Conservation (phyloP, 768 basidiomycete species). For the Hericium erinaceus region DNA sequence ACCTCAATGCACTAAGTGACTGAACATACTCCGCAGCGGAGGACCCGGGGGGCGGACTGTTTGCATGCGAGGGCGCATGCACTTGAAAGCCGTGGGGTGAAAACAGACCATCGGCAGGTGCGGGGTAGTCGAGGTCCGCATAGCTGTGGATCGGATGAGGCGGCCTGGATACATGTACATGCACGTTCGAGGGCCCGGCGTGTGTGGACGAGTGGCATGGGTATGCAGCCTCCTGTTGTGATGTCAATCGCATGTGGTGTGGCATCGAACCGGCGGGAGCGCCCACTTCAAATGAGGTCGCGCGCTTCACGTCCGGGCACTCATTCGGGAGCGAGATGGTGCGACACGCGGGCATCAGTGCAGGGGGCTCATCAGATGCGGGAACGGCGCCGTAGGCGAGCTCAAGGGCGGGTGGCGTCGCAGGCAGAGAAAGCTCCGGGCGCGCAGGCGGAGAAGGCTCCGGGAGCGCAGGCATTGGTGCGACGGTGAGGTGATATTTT, state of each 20-base stretch:
- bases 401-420: conserved; percentile 15
- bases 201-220: conserved; percentile 1
- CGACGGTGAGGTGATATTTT: conserved; percentile 6
- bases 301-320: conserved; percentile 9
- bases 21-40: conserved; percentile 1
- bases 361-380: conserved; percentile 4
- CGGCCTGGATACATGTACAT: too few relatives aligned
- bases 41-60: conserved; percentile 13
- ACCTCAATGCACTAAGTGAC: too few relatives aligned
- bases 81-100: too few relatives aligned
- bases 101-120: too few relatives aligned
- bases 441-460: neutral
- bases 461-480: conserved; percentile 1
- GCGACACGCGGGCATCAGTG: conserved; percentile 5
- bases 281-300: neutral
- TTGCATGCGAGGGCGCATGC: neutral
- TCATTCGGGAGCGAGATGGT: conserved; percentile 16
- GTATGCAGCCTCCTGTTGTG: conserved; percentile 2
- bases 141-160: too few relatives aligned
- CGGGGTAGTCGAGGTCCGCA: too few relatives aligned
- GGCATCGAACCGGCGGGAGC: neutral
- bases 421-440: conserved; percentile 11
- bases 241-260: neutral
- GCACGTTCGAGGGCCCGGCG: too few relatives aligned
- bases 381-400: conserved; percentile 4